Evolutionary conservation across 768 basidiomycete genomes (phyloP).

Genomic region (Cantharellus anzutake): DNA sequence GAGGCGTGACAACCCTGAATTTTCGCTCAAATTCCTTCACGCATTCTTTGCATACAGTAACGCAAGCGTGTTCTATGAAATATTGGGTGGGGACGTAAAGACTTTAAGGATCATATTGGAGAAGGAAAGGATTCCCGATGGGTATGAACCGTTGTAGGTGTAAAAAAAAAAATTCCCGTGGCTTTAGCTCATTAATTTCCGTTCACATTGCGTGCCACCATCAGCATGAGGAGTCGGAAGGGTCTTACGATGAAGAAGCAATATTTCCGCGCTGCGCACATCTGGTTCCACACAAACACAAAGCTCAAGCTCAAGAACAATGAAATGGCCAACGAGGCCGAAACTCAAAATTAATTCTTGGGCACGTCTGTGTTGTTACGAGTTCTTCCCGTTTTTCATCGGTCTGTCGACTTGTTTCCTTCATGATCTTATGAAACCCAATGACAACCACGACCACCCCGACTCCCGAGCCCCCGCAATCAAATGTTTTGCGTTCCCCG

Average conservation of each 20-base stretch:
- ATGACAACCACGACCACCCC: too few relatives aligned
- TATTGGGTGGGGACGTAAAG: constrained; percentile 45
- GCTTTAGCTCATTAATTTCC: not conserved
- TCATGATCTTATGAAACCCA: too few relatives aligned
- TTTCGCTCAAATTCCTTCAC: not conserved
- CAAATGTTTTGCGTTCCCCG: too few relatives aligned
- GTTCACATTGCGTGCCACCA: not conserved
- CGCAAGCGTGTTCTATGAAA: constrained; percentile 38
- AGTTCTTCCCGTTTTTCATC: too few relatives aligned
- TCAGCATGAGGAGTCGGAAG: not conserved
- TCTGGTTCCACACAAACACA: too few relatives aligned
- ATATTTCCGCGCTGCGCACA: too few relatives aligned
- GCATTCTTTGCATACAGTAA: constrained; percentile 32
- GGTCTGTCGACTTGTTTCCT: too few relatives aligned
- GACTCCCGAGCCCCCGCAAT: too few relatives aligned
- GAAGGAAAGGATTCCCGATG: constrained; percentile 51
- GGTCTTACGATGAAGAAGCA: not conserved
- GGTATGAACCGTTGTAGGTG: constrained; percentile 38
- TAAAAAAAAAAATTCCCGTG: not conserved
- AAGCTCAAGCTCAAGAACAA: too few relatives aligned
- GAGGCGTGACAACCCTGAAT: not conserved
- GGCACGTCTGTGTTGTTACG: too few relatives aligned
- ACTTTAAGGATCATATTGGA: constrained; percentile 35
- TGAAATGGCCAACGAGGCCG: too few relatives aligned
- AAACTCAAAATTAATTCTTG: too few relatives aligned